Base-by-base conservation (phyloP, 306 rosid species). In the Dryas octopetala region DNA sequence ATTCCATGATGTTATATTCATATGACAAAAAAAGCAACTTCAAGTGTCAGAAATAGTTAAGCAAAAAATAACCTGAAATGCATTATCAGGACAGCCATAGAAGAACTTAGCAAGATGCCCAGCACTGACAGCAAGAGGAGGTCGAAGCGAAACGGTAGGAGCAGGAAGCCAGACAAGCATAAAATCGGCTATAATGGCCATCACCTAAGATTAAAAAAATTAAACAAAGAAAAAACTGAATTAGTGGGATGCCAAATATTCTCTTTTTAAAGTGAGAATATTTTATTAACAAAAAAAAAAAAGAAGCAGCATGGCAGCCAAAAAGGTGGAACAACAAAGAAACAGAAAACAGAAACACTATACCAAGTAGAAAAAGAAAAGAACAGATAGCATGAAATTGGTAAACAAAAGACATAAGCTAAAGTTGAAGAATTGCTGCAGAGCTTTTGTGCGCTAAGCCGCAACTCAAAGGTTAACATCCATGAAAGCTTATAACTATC, bases 31-130 rank as follows among this genome's bases (percentile, higher is more conserved):
- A 23, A 8, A 32, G 43, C 11, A 43, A 32, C 28, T 13, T 8
- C 7, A 55, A 43, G 32, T 2, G 10, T 7, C 23, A 57, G 17
- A 63, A 46, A 19, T 38, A 70, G 49, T 9, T 68, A 43, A 62
- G 41, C 48, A 61, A 74, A 41, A 17, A 67, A 23, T 61, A 19
- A 92, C 99, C 96, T 95, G 99, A 54, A 95, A 95, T 65, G 99
- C 97, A 75, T 95, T 95, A 66, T 90, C 99, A 0, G 99, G 99
- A 78, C 99, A 95, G 76, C 88, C 88, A 81, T 89, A 91, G 90
- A 95, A 95, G 86, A 92, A 86, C 85, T 89, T 95, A 47, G 96
- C 79, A 78, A 95, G 66, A 40, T 82, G 75, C 59, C 99, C 97
- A 5, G 97, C 96, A 58, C 68, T 84, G 74, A 81, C 66, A 51